phyloP scores from a whole-genome alignment of 2,329 filamentous ascomycete genomes.

The Colletotrichum brevisporum region DNA sequence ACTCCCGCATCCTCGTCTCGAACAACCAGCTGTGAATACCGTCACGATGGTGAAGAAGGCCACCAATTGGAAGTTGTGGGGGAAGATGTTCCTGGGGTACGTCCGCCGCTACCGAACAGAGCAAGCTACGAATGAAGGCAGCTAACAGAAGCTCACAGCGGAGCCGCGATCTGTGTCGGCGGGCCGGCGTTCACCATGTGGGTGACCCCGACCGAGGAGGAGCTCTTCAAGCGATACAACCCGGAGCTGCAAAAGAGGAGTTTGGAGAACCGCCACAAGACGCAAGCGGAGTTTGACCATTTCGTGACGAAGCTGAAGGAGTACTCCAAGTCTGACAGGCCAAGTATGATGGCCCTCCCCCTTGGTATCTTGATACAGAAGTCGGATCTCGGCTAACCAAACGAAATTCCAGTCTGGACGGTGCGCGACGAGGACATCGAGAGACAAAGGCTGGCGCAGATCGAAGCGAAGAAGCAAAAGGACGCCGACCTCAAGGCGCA shows the following conservation, averaged over 20 bases:
- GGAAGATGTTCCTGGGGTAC: conserved; percentile 81
- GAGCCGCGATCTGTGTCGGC: conserved; percentile 79
- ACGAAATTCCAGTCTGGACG: conserved; percentile 59
- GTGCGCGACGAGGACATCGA: conserved; percentile 65
- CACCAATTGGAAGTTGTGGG: conserved; percentile 69
- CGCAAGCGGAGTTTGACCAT: conserved; percentile 88
- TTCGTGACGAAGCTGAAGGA: conserved; percentile 89
- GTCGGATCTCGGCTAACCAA: background rate
- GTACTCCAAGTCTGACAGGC: conserved; percentile 91
- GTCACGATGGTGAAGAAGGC: conserved; percentile 60
- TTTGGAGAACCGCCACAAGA: conserved; percentile 81
- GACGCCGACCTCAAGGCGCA: conserved; percentile 59
- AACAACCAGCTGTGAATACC: background rate
- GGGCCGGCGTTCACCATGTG: conserved; percentile 88
- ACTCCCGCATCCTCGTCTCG: background rate
- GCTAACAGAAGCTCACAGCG: conserved; percentile 64
- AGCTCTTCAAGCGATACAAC: conserved; percentile 92
- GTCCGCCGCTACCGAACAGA: conserved; percentile 46
- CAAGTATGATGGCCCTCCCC: conserved; percentile 72
- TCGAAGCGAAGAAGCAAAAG: conserved; percentile 52
- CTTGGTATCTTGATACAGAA: too few relatives aligned
- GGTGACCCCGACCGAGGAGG: conserved; percentile 87
- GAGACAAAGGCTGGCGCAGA: conserved; percentile 54
- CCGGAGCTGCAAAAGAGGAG: conserved; percentile 93
- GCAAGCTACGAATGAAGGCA: too few relatives aligned